A percentile compares a stretch with the other conserved stretches of the same genome.
Conservation (phyloP, 164 flowering plant species). For the Akebia trifoliata region DNA sequence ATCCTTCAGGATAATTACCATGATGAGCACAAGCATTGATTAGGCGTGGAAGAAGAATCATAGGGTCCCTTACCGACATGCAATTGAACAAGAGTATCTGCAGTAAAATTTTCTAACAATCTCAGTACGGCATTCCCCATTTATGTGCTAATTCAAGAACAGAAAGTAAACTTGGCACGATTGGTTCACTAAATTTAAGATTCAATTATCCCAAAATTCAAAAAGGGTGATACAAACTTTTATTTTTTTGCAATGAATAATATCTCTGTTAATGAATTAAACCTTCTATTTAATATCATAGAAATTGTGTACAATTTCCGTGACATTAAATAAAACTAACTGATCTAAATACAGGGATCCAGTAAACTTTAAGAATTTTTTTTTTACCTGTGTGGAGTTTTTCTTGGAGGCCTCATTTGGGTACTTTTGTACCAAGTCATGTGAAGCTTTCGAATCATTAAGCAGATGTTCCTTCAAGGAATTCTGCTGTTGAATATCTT, state of each 20-base stretch:
- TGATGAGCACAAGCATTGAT: constrained; percentile 64
- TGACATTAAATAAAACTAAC: not conserved
- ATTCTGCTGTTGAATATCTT: constrained; percentile 29
- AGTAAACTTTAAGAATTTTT: not conserved
- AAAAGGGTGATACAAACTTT: too few relatives aligned
- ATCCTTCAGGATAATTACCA: constrained; percentile 49
- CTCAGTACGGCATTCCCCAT: constrained; percentile 11
- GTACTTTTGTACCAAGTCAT: constrained; percentile 18
- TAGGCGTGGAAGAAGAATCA: constrained; percentile 70
- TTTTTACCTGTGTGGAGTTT: constrained; percentile 45
- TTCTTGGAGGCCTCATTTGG: constrained; percentile 22
- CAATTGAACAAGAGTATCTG: constrained; percentile 95
- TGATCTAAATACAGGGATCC: not conserved
- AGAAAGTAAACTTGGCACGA: not conserved
- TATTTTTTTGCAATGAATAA: too few relatives aligned
- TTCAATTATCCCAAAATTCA: too few relatives aligned
- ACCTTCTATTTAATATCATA: too few relatives aligned
- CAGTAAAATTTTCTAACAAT: constrained; percentile 21
- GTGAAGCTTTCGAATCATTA: constrained; percentile 23
- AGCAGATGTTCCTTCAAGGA: constrained; percentile 15
- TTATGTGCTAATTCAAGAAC: not conserved
- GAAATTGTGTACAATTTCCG: too few relatives aligned
- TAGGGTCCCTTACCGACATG: constrained; percentile 93
- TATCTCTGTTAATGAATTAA: too few relatives aligned
- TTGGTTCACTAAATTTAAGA: not conserved